phyloP scores from a whole-genome alignment of 2,329 filamentous ascomycete species.

The Parafenestella ontariensis region DNA sequence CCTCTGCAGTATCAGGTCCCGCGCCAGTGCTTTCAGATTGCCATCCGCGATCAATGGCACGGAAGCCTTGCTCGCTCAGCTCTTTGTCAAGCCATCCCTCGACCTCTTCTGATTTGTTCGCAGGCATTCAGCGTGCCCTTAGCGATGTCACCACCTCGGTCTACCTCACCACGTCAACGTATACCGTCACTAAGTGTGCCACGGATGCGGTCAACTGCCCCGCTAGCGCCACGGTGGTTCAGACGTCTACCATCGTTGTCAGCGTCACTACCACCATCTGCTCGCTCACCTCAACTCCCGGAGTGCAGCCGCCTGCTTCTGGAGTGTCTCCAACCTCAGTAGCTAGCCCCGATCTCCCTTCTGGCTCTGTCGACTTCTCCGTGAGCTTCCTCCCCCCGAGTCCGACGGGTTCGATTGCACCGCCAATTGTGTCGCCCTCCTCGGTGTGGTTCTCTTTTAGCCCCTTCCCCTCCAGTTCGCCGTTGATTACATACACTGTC shows the following conservation, averaged over 20 bases:
- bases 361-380: slow-evolving; percentile 1
- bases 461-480: not conserved
- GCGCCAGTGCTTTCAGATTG: not conserved
- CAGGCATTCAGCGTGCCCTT: slow-evolving; percentile 20
- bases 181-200: slow-evolving; percentile 52
- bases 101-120: slow-evolving; percentile 9
- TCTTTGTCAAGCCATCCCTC: not conserved
- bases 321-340: slow-evolving; percentile 8
- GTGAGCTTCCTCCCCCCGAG: slow-evolving; percentile 12
- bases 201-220: slow-evolving; percentile 47
- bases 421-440: not conserved
- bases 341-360: slow-evolving; percentile 12
- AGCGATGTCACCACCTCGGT: slow-evolving; percentile 45
- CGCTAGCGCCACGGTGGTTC: slow-evolving; percentile 38
- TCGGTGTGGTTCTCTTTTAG: not conserved
- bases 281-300: slow-evolving; percentile 31
- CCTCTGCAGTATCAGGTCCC: not conserved
- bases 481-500: slow-evolving; percentile 5
- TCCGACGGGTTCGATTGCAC: slow-evolving; percentile 4
- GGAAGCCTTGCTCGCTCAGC: not conserved
- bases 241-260: slow-evolving; percentile 48
- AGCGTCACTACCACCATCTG: slow-evolving; percentile 54
- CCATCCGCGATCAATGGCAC: not conserved
- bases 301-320: slow-evolving; percentile 11
- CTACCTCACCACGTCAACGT: slow-evolving; percentile 48